phyloP scores from a whole-genome alignment of 176 grass and related monocot species.

The Cymbopogon citratus region DNA sequence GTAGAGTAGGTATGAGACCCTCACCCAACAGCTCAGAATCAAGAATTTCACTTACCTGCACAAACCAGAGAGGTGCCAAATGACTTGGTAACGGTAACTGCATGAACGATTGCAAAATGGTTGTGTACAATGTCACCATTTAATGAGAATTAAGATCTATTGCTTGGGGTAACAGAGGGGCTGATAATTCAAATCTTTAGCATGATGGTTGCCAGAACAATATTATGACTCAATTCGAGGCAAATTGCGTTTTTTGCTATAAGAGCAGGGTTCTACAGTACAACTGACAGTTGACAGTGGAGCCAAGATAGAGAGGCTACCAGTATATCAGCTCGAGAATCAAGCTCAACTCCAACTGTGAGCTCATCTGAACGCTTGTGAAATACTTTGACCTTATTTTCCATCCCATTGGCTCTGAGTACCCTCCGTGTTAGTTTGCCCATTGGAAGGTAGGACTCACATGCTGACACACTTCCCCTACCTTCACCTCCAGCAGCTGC shows the following conservation, averaged over 20 bases:
- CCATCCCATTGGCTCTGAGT: slow-evolving; percentile 62
- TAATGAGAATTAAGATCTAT: not conserved
- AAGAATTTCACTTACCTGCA: slow-evolving; percentile 92
- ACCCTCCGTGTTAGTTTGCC: slow-evolving; percentile 77
- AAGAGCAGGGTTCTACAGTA: not conserved
- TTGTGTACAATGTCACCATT: not conserved
- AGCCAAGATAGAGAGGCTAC: slow-evolving; percentile 4
- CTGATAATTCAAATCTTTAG: not conserved
- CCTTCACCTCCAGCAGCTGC: slow-evolving; percentile 30
- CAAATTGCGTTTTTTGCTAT: not conserved
- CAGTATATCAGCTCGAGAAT: slow-evolving; percentile 68
- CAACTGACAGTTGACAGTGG: not conserved
- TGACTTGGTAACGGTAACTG: not conserved
- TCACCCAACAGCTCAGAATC: slow-evolving; percentile 96
- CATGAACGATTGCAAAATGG: not conserved
- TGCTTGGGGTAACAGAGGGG: not conserved
- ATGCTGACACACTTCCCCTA: slow-evolving; percentile 49
- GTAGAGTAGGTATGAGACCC: slow-evolving; percentile 88
- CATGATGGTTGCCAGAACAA: not conserved
- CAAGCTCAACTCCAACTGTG: slow-evolving; percentile 51
- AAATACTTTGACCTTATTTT: slow-evolving; percentile 62
- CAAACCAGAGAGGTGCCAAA: slow-evolving; percentile 5
- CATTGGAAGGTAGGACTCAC: slow-evolving; percentile 93
- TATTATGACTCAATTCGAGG: not conserved
- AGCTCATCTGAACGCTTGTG: slow-evolving; percentile 84